Evolutionary conservation across 352 stramenopile genomes (phyloP).

Genomic region (Phytophthora foliorum): DNA sequence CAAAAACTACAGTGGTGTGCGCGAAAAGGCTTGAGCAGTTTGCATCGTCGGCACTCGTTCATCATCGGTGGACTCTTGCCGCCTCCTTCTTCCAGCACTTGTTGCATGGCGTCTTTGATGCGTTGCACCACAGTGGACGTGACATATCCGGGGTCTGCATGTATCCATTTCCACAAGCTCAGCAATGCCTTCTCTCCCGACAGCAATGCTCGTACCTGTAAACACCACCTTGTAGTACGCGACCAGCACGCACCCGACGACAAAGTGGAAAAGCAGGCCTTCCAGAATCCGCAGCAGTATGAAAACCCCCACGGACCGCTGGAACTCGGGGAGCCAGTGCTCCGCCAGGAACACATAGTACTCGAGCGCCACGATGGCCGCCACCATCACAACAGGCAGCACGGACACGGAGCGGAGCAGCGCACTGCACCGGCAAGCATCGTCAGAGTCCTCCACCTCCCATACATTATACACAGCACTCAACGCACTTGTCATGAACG

Average conservation of each 20-base stretch:
- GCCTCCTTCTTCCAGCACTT: constrained; percentile 62
- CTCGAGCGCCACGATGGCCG: constrained; percentile 67
- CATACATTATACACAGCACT: background rate
- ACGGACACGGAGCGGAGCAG: constrained; percentile 70
- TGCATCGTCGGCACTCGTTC: constrained; percentile 68
- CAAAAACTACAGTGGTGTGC: constrained; percentile 91
- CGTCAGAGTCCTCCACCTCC: background rate
- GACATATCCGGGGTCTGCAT: constrained; percentile 83
- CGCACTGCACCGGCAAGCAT: constrained; percentile 37
- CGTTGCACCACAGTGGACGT: constrained; percentile 67
- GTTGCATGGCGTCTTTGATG: constrained; percentile 68
- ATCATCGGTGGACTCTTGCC: constrained; percentile 28
- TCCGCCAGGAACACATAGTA: constrained; percentile 73
- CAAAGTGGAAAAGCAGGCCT: constrained; percentile 66
- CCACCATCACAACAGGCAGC: constrained; percentile 73
- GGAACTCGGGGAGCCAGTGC: constrained; percentile 55
- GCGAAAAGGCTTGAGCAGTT: constrained; percentile 79
- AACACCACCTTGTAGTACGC: constrained; percentile 82
- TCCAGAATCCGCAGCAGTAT: constrained; percentile 48
- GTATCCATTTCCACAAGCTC: constrained; percentile 2
- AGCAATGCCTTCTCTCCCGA: background rate
- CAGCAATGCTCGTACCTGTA: constrained; percentile 54
- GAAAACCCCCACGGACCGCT: constrained; percentile 23
- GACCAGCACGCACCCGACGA: constrained; percentile 54
- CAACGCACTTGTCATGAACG: constrained; percentile 73